These are phyloP conservation scores for Fusarium chlamydosporum DNA, from an alignment of 2,329 filamentous ascomycete genomes.

Conservation along the genomic window DNA sequence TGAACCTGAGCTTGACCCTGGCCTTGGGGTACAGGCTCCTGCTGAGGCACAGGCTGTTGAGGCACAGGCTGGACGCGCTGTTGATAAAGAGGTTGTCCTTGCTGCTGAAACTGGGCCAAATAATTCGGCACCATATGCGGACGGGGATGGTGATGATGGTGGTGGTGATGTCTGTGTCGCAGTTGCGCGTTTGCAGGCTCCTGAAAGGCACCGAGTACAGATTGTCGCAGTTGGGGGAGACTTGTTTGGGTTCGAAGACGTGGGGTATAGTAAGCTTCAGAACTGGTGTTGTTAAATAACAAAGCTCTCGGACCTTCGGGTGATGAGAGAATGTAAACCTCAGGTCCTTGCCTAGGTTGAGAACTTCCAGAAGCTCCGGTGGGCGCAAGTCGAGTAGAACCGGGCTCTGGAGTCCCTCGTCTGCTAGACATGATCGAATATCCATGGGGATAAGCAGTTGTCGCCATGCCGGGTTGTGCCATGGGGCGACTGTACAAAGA, in stretches of 20 bases:
- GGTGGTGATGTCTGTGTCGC: slow-evolving; percentile 48
- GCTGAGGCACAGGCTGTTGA: slow-evolving; percentile 45
- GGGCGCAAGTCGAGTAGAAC: slow-evolving; percentile 52
- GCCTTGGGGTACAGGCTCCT: slow-evolving; percentile 48
- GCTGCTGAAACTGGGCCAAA: slow-evolving; percentile 26
- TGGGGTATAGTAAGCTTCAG: slow-evolving; percentile 67
- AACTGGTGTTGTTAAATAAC: slow-evolving; percentile 65
- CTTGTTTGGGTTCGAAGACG: slow-evolving; percentile 51
- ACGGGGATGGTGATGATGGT: slow-evolving; percentile 44
- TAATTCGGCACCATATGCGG: slow-evolving; percentile 34
- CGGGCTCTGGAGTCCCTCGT: slow-evolving; percentile 63
- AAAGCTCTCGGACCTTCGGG: slow-evolving; percentile 71
- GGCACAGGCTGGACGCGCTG: slow-evolving; percentile 35
- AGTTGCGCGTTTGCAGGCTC: slow-evolving; percentile 40
- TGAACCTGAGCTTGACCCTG: slow-evolving; percentile 37
- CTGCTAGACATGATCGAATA: slow-evolving; percentile 61
- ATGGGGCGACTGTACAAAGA: slow-evolving; percentile 57
- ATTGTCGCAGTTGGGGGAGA: slow-evolving; percentile 49
- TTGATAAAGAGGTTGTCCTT: slow-evolving; percentile 23
- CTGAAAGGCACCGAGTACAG: slow-evolving; percentile 30
- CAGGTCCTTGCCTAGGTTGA: slow-evolving; percentile 55
- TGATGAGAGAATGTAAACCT: slow-evolving; percentile 73
- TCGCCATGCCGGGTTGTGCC: slow-evolving; percentile 60
- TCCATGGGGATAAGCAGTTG: slow-evolving; percentile 55
- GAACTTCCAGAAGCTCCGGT: slow-evolving; percentile 18